Base-by-base conservation (phyloP, 441 rosid genomes). In the Euphorbia celastroides region DNA sequence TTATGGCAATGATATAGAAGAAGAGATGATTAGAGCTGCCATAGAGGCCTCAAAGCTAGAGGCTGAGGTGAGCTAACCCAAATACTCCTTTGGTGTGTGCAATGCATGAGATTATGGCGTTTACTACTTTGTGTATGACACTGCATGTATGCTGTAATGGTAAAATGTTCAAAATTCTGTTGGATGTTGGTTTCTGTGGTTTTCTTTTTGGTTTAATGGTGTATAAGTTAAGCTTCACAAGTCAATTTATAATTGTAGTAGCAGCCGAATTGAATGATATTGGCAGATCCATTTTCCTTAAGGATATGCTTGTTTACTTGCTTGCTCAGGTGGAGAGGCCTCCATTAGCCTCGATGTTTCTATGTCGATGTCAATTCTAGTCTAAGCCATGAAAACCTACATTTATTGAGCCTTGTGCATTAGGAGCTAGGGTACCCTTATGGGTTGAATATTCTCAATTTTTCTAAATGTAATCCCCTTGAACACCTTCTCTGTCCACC, bases 1-100 rank as follows among this genome's bases (percentile, higher is more conserved):
- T 67, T 61, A 74, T 74, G 60, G 76, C 77, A 81, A 83, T 84
- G 96, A 93, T 68, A 86, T 92, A 57, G 98, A 92, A 82, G 99
- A 94, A 83, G 93, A 94, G 78, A 94, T 94, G 99, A 70, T 94
- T 73, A 80, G 74, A 67, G 99, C 96, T 79, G 99, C 99, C 67
- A 92, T 94, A 62, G 98, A 94, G 84, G 99, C 99, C 76, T 94
- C 99, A 34, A 94, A 80, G 73, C 68, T 42, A 74, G 98, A 89
- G 57, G 87, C 82, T 72, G 83, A 76, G 86, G 93, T 84, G 71
- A 75, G 69, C 58, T 62, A 48, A 55, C 65, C 46, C 57, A 56
- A 26, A 34, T 31, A 60, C 57, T 44, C 64, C 31, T 51, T 73
- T 56, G 66, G 34, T 52, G 13, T 57, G n/a, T 52, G 20, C 60